phyloP scores from a whole-genome alignment of 805 yeast species.

The Teunomyces aglyptinius region DNA sequence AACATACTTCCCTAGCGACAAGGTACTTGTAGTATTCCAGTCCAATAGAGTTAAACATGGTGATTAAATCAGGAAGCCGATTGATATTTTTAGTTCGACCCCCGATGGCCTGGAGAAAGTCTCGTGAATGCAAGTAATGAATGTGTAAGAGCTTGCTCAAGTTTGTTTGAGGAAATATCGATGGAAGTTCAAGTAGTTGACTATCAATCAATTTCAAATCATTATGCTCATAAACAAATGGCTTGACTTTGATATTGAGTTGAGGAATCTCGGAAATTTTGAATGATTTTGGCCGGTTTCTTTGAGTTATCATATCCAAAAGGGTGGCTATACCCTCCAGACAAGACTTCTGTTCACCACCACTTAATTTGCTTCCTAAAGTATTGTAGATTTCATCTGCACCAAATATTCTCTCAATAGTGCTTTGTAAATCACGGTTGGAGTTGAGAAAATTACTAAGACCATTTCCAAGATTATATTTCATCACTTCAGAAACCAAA shows the following conservation, averaged over 20 bases:
- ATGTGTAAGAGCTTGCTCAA: slow-evolving; percentile 9
- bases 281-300: neutral
- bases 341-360: neutral
- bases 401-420: neutral
- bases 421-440: neutral
- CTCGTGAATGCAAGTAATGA: slow-evolving; percentile 14
- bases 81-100: slow-evolving; percentile 7
- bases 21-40: slow-evolving; percentile 13
- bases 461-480: slow-evolving; percentile 9
- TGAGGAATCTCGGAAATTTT: neutral
- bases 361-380: neutral
- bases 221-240: neutral
- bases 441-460: slow-evolving; percentile 10
- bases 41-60: slow-evolving; percentile 16
- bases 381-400: neutral
- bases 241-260: neutral
- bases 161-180: slow-evolving; percentile 1
- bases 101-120: slow-evolving; percentile 7
- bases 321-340: neutral
- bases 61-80: slow-evolving; percentile 14
- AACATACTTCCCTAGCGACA: slow-evolving; percentile 5
- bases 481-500: slow-evolving; percentile 4
- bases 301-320: slow-evolving; percentile 1
- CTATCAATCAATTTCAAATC: neutral
- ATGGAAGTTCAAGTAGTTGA: slow-evolving; percentile 2